These are phyloP conservation scores for Neurospora sp. DNA, from an alignment of 495 filamentous ascomycete species.

Conservation along the genomic window DNA sequence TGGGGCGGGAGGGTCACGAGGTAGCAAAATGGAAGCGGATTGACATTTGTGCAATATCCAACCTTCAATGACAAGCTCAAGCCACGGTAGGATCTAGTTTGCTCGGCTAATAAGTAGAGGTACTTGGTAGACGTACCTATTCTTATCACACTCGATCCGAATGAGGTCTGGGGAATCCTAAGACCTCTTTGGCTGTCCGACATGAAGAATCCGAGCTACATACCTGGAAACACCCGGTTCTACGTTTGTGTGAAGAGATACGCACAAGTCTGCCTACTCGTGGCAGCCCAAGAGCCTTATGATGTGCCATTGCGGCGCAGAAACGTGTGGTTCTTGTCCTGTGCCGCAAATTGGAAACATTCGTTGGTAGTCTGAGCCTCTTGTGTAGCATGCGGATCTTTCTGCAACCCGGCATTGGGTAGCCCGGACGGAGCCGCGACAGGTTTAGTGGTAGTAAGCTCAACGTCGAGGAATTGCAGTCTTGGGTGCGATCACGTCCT, in stretches of 20 bases:
- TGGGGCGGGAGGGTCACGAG: not conserved
- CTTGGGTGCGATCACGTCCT: not conserved
- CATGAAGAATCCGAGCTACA: not conserved
- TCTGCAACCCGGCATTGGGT: not conserved
- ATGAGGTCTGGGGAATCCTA: not conserved
- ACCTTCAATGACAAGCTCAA: not conserved
- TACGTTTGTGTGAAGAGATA: not conserved
- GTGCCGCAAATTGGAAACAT: not conserved
- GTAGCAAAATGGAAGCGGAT: not conserved
- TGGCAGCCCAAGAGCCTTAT: not conserved
- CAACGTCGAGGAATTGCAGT: not conserved
- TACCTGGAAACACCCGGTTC: not conserved
- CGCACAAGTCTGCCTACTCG: not conserved
- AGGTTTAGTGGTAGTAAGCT: not conserved
- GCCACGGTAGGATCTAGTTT: not conserved
- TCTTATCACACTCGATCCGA: not conserved
- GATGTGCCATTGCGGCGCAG: not conserved
- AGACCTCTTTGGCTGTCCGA: not conserved
- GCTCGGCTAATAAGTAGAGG: not conserved
- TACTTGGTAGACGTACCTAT: not conserved
- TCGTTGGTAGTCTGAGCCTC: not conserved
- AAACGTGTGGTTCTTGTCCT: not conserved
- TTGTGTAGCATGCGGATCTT: not conserved
- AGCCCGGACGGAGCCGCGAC: not conserved
- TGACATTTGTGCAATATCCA: not conserved